Percentiles rank a stretch among this genome's conserved stretches.
Evolutionary conservation across 129 eudicot genomes (phyloP).

Genomic region (Logfia minima): DNA sequence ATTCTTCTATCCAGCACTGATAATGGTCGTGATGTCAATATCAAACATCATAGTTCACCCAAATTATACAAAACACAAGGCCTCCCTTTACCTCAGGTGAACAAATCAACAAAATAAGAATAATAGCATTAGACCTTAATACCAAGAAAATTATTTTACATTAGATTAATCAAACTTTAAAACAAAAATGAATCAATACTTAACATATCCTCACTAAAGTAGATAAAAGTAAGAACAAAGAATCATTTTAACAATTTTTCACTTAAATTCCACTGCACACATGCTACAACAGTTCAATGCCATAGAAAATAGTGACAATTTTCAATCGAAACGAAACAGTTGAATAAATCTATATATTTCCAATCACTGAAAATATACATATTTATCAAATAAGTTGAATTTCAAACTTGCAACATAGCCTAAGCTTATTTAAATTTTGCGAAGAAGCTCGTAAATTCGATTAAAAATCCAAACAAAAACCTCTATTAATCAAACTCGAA

Average conservation of each 20-base stretch:
- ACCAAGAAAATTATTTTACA: constrained; percentile 6
- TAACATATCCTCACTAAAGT: background rate
- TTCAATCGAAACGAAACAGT: background rate
- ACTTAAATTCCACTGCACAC: background rate
- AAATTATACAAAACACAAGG: constrained; percentile 23
- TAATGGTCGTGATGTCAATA: constrained; percentile 29
- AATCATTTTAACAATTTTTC: background rate
- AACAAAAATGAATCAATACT: constrained; percentile 5
- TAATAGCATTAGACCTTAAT: constrained; percentile 32
- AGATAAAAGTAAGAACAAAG: background rate
- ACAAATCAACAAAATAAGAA: constrained; percentile 24
- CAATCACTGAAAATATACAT: background rate
- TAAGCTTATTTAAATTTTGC: background rate
- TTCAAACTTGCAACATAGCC: background rate
- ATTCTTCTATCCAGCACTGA: constrained; percentile 56
- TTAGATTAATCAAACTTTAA: constrained; percentile 2
- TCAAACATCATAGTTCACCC: constrained; percentile 43
- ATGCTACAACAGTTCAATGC: constrained; percentile 1
- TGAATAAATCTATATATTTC: too few species aligned
- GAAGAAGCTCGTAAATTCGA: background rate
- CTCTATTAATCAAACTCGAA: background rate
- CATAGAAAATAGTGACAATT: background rate
- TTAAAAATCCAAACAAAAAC: constrained; percentile 6
- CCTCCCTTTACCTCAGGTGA: constrained; percentile 39
- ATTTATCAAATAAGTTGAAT: too few species aligned